Evolutionary conservation across 176 grass and related monocot species (phyloP), one percentile per base, ranked within the genome.

Genomic region (Metroxylon sagu): DNA sequence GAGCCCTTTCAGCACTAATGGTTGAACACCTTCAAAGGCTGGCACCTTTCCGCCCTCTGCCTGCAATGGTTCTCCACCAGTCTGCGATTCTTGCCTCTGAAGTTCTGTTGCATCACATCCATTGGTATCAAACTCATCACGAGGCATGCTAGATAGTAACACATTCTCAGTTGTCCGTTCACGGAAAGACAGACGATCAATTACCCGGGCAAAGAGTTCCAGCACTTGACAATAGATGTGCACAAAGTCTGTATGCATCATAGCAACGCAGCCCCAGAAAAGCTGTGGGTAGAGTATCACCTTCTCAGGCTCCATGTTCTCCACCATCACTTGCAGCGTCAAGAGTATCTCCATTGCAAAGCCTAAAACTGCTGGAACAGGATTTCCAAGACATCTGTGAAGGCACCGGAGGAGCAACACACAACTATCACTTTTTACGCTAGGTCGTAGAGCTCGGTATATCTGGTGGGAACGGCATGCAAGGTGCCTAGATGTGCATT

Each of bases 211-310:
- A 25, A 97, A 97, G 18, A 97, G 66, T 50, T 83, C 84, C 29
- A 97, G 87, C 57, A 97, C 92, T 69, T 91, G 92, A 65, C 86
- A 87, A 28, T 97, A 97, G 6, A 97, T 81, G 64, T 91, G 87
- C 25, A 97, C 87, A 80, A 91, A 97, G 67, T 97, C 92, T 4
- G 87, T 97, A 53, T 91, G 84, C 92, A 97, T 88, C 78, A 97
- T 83, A 1, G 87, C 92, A 54, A 97, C 92, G 30, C 92, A 97
- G 18, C 87, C 92, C 92, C 92, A 91, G 66, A 97, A 97, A 62
- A 97, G 92, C 81, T 97, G 87, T 23, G 92, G 92, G 59, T 97
- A 97, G 57, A 97, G 92, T 71, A 97, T 97, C 55, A 97, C 84
- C 75, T 97, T 97, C 68, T 88, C 86, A 6, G 87, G 69, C 17